Percentiles rank a stretch among this genome's conserved stretches.
phyloP scores from a whole-genome alignment of 2,329 filamentous ascomycete species.

The Fusarium avenaceum region DNA sequence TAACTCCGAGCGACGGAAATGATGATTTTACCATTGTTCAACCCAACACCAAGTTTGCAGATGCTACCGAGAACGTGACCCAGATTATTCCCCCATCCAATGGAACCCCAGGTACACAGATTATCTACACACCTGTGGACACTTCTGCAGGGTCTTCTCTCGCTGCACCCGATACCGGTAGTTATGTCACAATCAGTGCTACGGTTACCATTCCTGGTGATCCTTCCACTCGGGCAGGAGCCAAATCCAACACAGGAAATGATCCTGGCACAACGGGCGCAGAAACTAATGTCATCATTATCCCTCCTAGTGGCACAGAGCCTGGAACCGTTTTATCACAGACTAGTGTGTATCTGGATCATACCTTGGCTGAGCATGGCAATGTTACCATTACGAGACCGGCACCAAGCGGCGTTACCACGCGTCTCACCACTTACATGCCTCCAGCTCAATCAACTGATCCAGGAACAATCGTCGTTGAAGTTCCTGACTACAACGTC shows the following conservation, averaged over 20 bases:
- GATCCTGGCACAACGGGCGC: constrained; percentile 25
- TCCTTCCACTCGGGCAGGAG: constrained; percentile 23
- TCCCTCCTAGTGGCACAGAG: constrained; percentile 38
- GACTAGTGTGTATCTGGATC: constrained; percentile 39
- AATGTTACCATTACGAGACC: constrained; percentile 35
- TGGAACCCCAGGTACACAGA: constrained; percentile 27
- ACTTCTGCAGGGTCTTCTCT: constrained; percentile 6
- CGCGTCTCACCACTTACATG: constrained; percentile 26
- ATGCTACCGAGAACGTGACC: constrained; percentile 34
- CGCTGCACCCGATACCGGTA: background rate
- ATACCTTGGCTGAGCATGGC: constrained; percentile 27
- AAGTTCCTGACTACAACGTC: constrained; percentile 33
- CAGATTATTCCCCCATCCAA: constrained; percentile 27
- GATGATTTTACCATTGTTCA: constrained; percentile 36
- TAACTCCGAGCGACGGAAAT: constrained; percentile 24
- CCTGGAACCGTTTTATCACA: constrained; percentile 36
- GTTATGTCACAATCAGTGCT: constrained; percentile 27
- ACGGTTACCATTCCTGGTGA: constrained; percentile 41
- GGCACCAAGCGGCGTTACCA: constrained; percentile 29
- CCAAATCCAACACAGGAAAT: background rate
- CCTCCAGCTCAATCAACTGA: constrained; percentile 30
- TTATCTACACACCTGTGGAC: constrained; percentile 34
- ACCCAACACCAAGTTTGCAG: constrained; percentile 34
- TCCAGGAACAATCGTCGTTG: constrained; percentile 32
- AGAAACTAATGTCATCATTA: constrained; percentile 40